phyloP scores from a whole-genome alignment of 208 protist species.

The Trypanosoma lewisi region DNA sequence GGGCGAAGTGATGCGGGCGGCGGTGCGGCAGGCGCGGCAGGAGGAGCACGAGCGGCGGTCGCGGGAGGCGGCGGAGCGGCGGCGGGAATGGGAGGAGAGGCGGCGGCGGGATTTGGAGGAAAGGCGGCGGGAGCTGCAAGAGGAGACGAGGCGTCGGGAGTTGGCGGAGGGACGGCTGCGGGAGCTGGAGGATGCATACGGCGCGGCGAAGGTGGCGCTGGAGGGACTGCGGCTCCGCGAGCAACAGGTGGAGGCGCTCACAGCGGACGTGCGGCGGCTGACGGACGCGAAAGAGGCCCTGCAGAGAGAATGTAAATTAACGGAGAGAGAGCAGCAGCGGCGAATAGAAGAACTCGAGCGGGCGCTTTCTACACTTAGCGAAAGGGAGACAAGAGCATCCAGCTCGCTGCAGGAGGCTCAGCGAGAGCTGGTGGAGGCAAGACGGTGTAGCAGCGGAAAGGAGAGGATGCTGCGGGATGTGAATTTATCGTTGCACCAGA shows the following conservation, averaged over 20 bases:
- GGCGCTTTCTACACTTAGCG: neutral
- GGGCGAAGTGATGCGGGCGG: slow-evolving; percentile 22
- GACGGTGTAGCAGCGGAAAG: neutral
- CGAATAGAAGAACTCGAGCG: slow-evolving; percentile 21
- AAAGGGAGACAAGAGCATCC: neutral
- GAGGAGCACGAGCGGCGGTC: slow-evolving; percentile 14
- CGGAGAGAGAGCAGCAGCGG: slow-evolving; percentile 11
- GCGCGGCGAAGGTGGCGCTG: slow-evolving; percentile 1
- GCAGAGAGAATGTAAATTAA: slow-evolving; percentile 14
- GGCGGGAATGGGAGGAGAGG: neutral
- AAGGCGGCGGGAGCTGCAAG: neutral
- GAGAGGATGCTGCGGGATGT: slow-evolving; percentile 16
- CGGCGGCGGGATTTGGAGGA: neutral
- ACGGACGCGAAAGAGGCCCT: slow-evolving; percentile 24
- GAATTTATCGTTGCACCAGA: slow-evolving; percentile 14
- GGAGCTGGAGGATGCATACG: slow-evolving; percentile 10
- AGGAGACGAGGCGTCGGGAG: slow-evolving; percentile 4
- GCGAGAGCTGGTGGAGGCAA: slow-evolving; percentile 1
- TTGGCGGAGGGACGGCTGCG: slow-evolving; percentile 11
- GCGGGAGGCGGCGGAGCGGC: slow-evolving; percentile 17
- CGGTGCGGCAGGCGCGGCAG: slow-evolving; percentile 17
- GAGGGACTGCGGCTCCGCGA: slow-evolving; percentile 20
- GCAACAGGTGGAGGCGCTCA: slow-evolving; percentile 29
- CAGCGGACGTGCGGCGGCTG: slow-evolving; percentile 17
- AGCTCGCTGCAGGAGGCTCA: slow-evolving; percentile 3